Evolutionary conservation across 768 basidiomycete species (phyloP).

Genomic region (Mrakia gelida): DNA sequence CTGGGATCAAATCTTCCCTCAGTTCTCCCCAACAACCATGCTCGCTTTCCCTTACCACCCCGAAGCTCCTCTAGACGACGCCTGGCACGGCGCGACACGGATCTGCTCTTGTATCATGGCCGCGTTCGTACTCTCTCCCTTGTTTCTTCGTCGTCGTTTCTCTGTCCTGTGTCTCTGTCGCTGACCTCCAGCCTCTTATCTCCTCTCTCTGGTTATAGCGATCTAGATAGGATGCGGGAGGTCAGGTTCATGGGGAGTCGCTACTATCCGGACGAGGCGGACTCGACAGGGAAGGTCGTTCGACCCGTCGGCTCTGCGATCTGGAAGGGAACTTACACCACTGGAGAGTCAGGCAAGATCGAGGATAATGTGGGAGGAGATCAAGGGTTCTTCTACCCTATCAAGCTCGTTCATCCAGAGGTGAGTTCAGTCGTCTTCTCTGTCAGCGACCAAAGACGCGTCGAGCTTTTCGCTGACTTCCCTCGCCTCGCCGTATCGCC

Average conservation of each 20-base stretch:
- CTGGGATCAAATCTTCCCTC: slow-evolving; percentile 13
- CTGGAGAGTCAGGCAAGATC: slow-evolving; percentile 2
- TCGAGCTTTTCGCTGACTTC: neutral
- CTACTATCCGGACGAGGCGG: neutral
- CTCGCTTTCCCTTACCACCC: slow-evolving; percentile 12
- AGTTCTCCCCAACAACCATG: slow-evolving; percentile 1
- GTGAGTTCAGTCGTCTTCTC: neutral
- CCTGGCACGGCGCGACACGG: slow-evolving; percentile 1
- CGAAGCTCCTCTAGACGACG: neutral
- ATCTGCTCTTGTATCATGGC: slow-evolving; percentile 13
- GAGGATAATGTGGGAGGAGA: slow-evolving; percentile 17
- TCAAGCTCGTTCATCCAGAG: slow-evolving; percentile 1
- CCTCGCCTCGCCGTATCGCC: neutral
- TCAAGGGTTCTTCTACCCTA: slow-evolving; percentile 2
- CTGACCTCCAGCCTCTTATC: too few species aligned
- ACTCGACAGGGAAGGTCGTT: neutral
- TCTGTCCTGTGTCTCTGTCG: too few species aligned
- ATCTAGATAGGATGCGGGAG: slow-evolving; percentile 8
- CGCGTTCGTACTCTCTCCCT: neutral
- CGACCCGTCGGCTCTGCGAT: neutral
- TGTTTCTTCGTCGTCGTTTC: too few species aligned
- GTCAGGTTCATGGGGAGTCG: neutral
- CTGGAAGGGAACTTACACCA: slow-evolving; percentile 6
- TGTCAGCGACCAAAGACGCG: neutral
- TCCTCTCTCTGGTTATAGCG: neutral